Conservation (phyloP, 1,284 basidiomycete species). For the Marasmius oreades region DNA sequence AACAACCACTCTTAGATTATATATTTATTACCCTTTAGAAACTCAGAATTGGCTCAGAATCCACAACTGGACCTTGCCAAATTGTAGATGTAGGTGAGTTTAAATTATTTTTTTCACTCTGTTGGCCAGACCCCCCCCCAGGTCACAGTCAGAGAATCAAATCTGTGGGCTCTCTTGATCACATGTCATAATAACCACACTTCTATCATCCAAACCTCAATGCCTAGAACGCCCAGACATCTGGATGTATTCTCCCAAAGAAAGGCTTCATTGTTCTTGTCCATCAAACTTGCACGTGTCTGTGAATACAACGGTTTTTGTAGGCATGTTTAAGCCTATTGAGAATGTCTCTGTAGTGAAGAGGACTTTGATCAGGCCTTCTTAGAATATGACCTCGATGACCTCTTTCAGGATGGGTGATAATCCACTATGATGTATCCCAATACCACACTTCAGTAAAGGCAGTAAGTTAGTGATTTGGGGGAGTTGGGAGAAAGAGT, state of each 20-base stretch:
- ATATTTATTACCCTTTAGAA: too few relatives aligned
- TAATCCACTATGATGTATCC: constrained; percentile 97
- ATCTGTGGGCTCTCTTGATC: too few relatives aligned
- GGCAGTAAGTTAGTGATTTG: constrained; percentile 95
- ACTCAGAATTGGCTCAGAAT: too few relatives aligned
- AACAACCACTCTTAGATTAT: too few relatives aligned
- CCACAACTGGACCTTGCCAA: too few relatives aligned
- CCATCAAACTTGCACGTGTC: constrained; percentile 96
- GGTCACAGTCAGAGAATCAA: too few relatives aligned
- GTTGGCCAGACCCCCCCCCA: too few relatives aligned
- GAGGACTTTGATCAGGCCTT: constrained; percentile 97
- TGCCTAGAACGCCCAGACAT: constrained; percentile 99
- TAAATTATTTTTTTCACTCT: too few relatives aligned
- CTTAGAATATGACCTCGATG: constrained; percentile 99
- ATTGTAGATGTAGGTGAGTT: too few relatives aligned
- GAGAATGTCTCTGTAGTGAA: constrained; percentile 99
- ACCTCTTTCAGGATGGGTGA: constrained; percentile 98
- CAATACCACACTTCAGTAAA: constrained; percentile 92
- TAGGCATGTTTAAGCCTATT: constrained; percentile 99
- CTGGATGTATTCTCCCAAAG: constrained; percentile 93
- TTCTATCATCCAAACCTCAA: constrained; percentile 96
- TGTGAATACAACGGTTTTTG: constrained; percentile 99
- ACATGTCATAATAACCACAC: constrained; percentile 99
- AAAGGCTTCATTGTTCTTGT: constrained; percentile 88
- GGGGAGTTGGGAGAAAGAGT: constrained; percentile 84